Base-by-base conservation (phyloP, 2,329 filamentous ascomycete species). In the Phaeosphaeriaceae sp. region DNA sequence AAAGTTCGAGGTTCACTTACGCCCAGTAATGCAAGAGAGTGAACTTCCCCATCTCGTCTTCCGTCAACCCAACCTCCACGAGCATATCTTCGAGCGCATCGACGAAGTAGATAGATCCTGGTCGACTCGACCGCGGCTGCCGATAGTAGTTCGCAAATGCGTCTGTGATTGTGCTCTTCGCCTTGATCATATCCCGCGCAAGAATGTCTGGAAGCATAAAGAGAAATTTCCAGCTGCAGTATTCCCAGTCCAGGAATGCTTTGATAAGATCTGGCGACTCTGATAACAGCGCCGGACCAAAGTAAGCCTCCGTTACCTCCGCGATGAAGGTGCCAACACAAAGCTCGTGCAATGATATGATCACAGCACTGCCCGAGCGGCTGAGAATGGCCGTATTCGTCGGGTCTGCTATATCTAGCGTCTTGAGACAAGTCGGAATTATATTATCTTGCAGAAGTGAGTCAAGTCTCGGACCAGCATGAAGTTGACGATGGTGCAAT, bases 21-120 rank as follows among this genome's bases (percentile, higher is more conserved):
- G 62, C 64, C 62, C 62, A 67, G 47, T 51, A 63, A 35, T 65
- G 57, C 42, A 67, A 42, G 23, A 65, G 23, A 7, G 52, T 46
- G 40, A 60, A 30, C 8, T 52, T 58, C 6, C 30, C 64, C 51
- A 61, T 63, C 13, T 65, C 62, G 19, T 52, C 42, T 21, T 58
- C 55, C 23, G 21, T 60, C 15, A 59, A 23, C 13, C 60, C 60
- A 35, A 56, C 48, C 15, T 63, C 60, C 2, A 49, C 49, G 2
- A 63, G 35, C 57, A 61, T 56, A 5, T 63, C 52, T 30, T 65
- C 60, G 10, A 56, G 19, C 3, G 53, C 50, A 15, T 49, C 44
- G 15, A 59, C 51, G 52, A 65, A 65, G 50, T 48, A 61, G 2
- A 35, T 26, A 7, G 40, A 15, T 17, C 49, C 60, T 5, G 30